Evolutionary conservation across 2,329 filamentous ascomycete genomes (phyloP).

Genomic region (Bipolaris oryzae): DNA sequence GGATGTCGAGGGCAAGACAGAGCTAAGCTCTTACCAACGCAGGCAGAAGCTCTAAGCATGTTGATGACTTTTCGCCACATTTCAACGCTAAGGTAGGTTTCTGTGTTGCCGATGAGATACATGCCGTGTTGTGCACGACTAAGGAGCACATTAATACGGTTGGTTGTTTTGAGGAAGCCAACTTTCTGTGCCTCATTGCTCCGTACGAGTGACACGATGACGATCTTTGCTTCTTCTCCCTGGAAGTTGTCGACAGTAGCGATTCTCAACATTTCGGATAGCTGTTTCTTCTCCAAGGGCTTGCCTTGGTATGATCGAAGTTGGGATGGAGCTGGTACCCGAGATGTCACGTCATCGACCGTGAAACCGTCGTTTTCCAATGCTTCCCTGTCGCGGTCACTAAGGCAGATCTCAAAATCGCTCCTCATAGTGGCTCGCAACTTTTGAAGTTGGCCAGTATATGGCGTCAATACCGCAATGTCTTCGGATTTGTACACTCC

Average conservation of each 20-base stretch:
- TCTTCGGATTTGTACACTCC: slow-evolving; percentile 64
- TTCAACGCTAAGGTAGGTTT: slow-evolving; percentile 60
- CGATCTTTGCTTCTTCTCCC: slow-evolving; percentile 74
- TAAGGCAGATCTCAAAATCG: slow-evolving; percentile 66
- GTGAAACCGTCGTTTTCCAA: slow-evolving; percentile 48
- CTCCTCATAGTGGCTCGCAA: slow-evolving; percentile 55
- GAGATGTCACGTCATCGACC: not conserved
- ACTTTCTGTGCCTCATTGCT: slow-evolving; percentile 65
- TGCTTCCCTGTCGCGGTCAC: slow-evolving; percentile 66
- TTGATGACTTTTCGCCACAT: slow-evolving; percentile 69
- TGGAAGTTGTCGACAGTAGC: slow-evolving; percentile 79
- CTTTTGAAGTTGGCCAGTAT: slow-evolving; percentile 62
- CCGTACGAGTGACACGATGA: slow-evolving; percentile 73
- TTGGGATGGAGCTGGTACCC: not conserved
- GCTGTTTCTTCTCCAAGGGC: slow-evolving; percentile 30
- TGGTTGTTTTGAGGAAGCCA: slow-evolving; percentile 70
- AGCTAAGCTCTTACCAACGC: slow-evolving; percentile 23
- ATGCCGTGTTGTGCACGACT: slow-evolving; percentile 72
- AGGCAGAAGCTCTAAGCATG: slow-evolving; percentile 52
- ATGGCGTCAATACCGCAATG: slow-evolving; percentile 74
- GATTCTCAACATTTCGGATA: slow-evolving; percentile 43
- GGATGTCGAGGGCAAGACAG: slow-evolving; percentile 41
- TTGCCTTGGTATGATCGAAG: slow-evolving; percentile 14
- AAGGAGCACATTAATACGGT: slow-evolving; percentile 73
- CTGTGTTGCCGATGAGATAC: slow-evolving; percentile 71